Evolutionary conservation across 2,329 filamentous ascomycete genomes (phyloP), one percentile per base, ranked within the genome.

Genomic region (Trichoderma arundinaceum): DNA sequence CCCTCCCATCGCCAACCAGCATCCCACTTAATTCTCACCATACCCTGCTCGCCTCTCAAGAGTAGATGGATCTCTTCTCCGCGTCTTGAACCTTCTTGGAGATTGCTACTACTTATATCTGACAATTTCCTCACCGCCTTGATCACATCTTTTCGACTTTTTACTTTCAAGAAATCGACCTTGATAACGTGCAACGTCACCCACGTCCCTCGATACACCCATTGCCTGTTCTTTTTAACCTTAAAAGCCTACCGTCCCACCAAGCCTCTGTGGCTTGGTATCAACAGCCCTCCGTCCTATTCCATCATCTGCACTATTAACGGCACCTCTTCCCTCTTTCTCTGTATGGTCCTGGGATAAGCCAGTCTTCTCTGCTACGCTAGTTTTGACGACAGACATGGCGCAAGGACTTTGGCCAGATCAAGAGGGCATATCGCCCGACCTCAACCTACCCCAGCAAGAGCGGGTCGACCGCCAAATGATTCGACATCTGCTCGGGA

Each of bases 381-480:
- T 61, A 43, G 46, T 52, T 43, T 51, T 28, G n/a, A 61, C 46
- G 39, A 32, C 46, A 43, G 70, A 69, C 69, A 74, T 74, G 73
- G 69, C 73, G 65, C 70, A 74, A 64, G 75, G 75, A 67, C 69
- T 72, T 65, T 75, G 72, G 75, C 69, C 74, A 66, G 74, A 75
- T 57, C 67, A 67, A 57, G 75, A 76, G 63, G 74, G 71, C 69
- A 67, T 72, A 67, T 71, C 74, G 41, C 72, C 75, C 64, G 71
- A 71, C 59, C 65, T 62, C 49, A 63, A 35, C 22, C 59, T 67
- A 19, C 70, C 71, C 39, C 70, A 73, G 35, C 72, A 73, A 38
- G 71, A 73, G 52, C 71, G 72, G n/a, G 71, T 77, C 43, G 76
- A 77, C 65, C 74, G 74, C 10, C 76, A 77, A 61, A 70, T 77